Conservation (phyloP, 176 grass and related monocot genomes). For the Phyllostachys edulis region DNA sequence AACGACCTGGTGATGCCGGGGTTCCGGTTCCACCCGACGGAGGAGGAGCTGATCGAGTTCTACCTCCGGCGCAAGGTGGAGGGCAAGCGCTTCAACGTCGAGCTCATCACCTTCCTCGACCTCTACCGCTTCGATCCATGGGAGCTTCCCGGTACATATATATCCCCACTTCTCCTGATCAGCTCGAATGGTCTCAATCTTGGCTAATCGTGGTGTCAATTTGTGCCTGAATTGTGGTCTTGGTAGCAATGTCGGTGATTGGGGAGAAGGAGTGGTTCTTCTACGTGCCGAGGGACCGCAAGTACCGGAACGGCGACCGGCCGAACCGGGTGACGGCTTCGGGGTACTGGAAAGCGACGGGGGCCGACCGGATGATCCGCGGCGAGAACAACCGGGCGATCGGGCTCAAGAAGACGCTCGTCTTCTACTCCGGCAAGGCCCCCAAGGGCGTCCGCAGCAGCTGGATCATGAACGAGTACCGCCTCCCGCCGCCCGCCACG, state of each 20-base stretch:
- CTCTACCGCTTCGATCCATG: slow-evolving; percentile 90
- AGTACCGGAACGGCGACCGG: slow-evolving; percentile 95
- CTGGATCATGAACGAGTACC: slow-evolving; percentile 99
- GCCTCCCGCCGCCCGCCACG: slow-evolving; percentile 49
- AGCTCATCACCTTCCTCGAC: slow-evolving; percentile 89
- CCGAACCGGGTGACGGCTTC: slow-evolving; percentile 94
- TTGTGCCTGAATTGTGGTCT: background rate
- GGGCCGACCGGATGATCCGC: slow-evolving; percentile 81
- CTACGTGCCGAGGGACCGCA: slow-evolving; percentile 89
- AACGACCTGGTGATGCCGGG: slow-evolving; percentile 76
- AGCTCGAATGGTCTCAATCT: background rate
- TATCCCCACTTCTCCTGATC: background rate
- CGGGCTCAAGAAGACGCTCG: slow-evolving; percentile 92
- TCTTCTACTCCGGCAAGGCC: slow-evolving; percentile 96
- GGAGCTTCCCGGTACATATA: slow-evolving; percentile 64
- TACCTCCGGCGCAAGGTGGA: slow-evolving; percentile 96
- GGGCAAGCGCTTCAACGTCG: slow-evolving; percentile 78
- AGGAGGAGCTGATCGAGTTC: slow-evolving; percentile 94
- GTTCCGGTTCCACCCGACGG: slow-evolving; percentile 97
- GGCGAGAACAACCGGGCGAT: slow-evolving; percentile 72
- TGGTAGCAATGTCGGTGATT: slow-evolving; percentile 80
- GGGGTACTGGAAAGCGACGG: slow-evolving; percentile 99
- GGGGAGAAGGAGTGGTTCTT: slow-evolving; percentile 99
- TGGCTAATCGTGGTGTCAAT: background rate
- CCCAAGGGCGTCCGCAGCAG: slow-evolving; percentile 84